Evolutionary conservation across 2,329 filamentous ascomycete genomes (phyloP), one percentile per base, ranked within the genome.

Genomic region (Elsinoe australis): DNA sequence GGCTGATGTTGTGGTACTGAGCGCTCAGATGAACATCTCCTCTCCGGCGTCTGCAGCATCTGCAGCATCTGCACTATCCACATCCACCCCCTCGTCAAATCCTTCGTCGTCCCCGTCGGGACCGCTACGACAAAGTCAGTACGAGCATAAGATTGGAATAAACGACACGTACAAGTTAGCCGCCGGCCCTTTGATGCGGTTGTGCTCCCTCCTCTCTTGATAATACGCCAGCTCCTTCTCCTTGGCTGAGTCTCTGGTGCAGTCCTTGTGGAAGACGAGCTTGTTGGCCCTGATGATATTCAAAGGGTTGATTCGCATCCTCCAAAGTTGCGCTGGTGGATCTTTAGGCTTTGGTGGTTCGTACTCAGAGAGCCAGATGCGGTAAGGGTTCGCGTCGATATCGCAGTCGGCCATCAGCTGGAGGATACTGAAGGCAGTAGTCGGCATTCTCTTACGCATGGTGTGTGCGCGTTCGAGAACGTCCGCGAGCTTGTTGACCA

Each of bases 211-310:
- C 18, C 34, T 38, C n/a, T 15, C 38, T 3, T 28, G n/a, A n/a
- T 7, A 26, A n/a, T 10, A 14, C n/a, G 15, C 38, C 5, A 47
- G 32, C 18, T 28, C 21, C 12, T 19, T 35, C 34, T 48, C 19
- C 24, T 36, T 48, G 9, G 14, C n/a, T 5, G 14, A 15, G 22
- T 48, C 45, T 4, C 33, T 19, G n/a, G 24, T 31, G 1, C 10
- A 15, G 33, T 48, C 45, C 9, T 29, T 36, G 21, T 18, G 18
- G 48, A 50, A 50, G 19, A 36, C 38, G 4, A 50, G 22, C 39
- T 50, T 35, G 4, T 19, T 31, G n/a, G 12, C n/a, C 15, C 19
- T 34, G 3, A 5, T 10, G 15, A 49, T 5, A 32, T 42, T 10
- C 5, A 18, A 3, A 15, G n/a, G 21, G 19, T 49, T 31, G 6